Evolutionary conservation across 1,284 basidiomycete species (phyloP).

Genomic region (Inonotus obliquus): DNA sequence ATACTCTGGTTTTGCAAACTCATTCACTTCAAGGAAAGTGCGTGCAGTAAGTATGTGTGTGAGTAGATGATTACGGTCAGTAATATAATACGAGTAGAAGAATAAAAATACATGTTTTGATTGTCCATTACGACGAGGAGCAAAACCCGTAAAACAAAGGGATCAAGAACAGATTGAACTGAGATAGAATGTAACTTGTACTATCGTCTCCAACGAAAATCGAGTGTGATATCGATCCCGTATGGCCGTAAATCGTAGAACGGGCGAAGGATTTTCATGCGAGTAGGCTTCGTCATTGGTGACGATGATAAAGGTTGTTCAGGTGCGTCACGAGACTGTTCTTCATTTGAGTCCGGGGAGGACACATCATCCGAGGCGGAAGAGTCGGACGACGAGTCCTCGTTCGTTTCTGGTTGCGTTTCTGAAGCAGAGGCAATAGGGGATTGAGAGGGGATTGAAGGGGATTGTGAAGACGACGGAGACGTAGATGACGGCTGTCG

Average conservation of each 20-base stretch:
- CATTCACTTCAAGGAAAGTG: no score
- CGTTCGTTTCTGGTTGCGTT: not conserved
- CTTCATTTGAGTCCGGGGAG: not conserved
- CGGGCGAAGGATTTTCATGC: constrained; percentile 32
- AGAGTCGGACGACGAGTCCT: not conserved
- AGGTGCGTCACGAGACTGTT: not conserved
- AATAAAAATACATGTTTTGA: no score
- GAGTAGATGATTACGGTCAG: no score
- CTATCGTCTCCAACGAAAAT: constrained; percentile 52
- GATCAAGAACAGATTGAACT: not conserved
- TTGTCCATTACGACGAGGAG: not conserved
- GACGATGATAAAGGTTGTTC: not conserved
- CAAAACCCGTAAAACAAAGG: not conserved
- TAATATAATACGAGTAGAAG: no score
- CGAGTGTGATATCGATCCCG: constrained; percentile 65
- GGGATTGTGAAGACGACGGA: no score
- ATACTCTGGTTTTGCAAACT: not conserved
- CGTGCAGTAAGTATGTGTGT: no score
- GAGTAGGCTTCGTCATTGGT: not conserved
- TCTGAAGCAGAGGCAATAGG: not conserved
- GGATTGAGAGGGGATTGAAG: not conserved
- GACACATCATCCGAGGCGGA: not conserved
- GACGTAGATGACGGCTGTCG: not conserved
- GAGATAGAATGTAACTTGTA: not conserved
- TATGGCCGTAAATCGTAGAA: constrained; percentile 69